phyloP scores from a whole-genome alignment of 345 rosid species.

The Corchorus olitorius region DNA sequence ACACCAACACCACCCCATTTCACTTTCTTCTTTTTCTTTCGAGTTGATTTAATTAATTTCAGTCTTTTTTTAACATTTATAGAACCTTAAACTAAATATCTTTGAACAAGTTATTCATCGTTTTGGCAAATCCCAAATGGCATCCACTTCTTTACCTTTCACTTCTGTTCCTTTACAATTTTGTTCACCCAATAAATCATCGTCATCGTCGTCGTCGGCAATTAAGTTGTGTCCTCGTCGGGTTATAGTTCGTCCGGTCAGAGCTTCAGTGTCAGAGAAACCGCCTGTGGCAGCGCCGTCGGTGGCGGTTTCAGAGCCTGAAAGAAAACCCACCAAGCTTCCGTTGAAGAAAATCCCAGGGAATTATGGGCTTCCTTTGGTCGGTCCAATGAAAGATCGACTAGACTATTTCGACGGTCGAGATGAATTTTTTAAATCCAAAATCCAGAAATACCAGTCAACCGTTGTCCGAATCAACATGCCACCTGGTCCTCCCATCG shows the following conservation, averaged over 20 bases:
- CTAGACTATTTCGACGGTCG: conserved; percentile 72
- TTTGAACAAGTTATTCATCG: neutral
- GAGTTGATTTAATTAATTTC: neutral
- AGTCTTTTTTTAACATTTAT: neutral
- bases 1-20: neutral
- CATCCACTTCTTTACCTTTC: conserved; percentile 8
- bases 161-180: neutral
- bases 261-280: conserved; percentile 46
- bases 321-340: conserved; percentile 24
- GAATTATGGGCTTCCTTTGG: conserved; percentile 60
- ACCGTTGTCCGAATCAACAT: conserved; percentile 72
- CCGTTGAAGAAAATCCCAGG: conserved; percentile 76
- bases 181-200: neutral
- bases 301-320: neutral
- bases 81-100: neutral
- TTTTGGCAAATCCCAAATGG: neutral
- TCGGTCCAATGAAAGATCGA: conserved; percentile 86
- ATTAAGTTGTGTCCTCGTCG: conserved; percentile 3
- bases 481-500: conserved; percentile 82
- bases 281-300: conserved; percentile 19
- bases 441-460: conserved; percentile 63
- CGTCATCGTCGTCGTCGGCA: neutral
- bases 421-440: conserved; percentile 72
- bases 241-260: conserved; percentile 28
- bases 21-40: no score